Base-by-base conservation (phyloP, 139 green algal genomes). In the Gonium pectorale region DNA sequence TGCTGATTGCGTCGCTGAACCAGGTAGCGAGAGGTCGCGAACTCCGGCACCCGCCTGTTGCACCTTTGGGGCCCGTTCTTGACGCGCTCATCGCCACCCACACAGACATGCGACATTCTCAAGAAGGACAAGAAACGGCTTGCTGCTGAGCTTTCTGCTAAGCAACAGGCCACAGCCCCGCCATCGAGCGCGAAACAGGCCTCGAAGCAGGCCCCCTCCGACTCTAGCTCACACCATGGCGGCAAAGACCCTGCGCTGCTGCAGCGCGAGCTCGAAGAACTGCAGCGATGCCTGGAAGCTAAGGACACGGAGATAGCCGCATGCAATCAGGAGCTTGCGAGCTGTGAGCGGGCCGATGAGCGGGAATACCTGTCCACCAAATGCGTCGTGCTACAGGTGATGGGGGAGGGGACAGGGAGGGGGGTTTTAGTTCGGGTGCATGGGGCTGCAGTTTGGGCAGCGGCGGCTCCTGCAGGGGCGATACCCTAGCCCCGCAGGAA, bases 41-140 rank as follows among this genome's bases (percentile, higher is more conserved):
- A 11, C 46, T 15, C 15, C 46, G 46, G 46, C 46, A 54, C 46
- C n/a, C n/a, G 33, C 63, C 6, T 35, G 29, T 27, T 4, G 27
- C 17, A 3, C 5, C 6, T 4, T 27, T 35, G 37, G 37, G 37
- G 35, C 4, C 35, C 11, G 64, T 24, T n/a, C 7, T 33, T 15
- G 35, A 44, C 31, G 35, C 13, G 21, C 13, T 40, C 15, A 2
- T 69, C 7, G 15, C 22, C 24, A 37, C 19, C 2, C 37, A 52
- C 37, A 29, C 35, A 78, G 67, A 80, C 67, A 27, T 72, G 77
- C 31, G 68, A 86, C 5, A 89, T 89, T 15, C 46, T 89, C 15
- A 75, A 86, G 29, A 86, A 86, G 49, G 85, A 89, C 1, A 85
- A 85, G 54, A 85, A 84, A 74, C 54, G 66, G 11, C 41, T 88